A percentile compares a stretch with the other conserved stretches of the same genome.
Evolutionary conservation across 106 monocot genomes (phyloP).

Genomic region (Vanilla planifolia): DNA sequence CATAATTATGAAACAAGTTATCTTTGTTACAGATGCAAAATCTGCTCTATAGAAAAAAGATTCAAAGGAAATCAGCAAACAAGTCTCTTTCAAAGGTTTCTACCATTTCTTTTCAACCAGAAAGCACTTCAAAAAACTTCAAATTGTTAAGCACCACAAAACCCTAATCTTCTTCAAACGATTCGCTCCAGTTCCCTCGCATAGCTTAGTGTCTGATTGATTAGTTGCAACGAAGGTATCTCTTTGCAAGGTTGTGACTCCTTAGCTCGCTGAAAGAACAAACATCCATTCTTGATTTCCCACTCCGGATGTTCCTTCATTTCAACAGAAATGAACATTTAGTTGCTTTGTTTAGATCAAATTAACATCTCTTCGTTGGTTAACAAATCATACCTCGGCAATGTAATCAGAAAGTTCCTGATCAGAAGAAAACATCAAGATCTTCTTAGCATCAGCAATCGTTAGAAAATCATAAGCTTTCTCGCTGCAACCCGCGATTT

Average conservation of each 20-base stretch:
- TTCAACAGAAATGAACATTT: neutral
- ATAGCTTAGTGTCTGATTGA: constrained; percentile 89
- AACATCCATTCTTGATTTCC: constrained; percentile 30
- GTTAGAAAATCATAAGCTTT: constrained; percentile 90
- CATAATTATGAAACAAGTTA: too few relatives aligned
- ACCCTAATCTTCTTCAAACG: too few relatives aligned
- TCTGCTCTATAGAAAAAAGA: too few relatives aligned
- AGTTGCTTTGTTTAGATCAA: too few relatives aligned
- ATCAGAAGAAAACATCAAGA: constrained; percentile 82
- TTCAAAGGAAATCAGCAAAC: too few relatives aligned
- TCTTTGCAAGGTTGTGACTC: constrained; percentile 89
- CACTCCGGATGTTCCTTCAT: constrained; percentile 53
- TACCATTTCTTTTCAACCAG: too few relatives aligned
- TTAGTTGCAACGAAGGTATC: constrained; percentile 84
- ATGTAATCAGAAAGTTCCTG: constrained; percentile 73
- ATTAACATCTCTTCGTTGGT: too few relatives aligned
- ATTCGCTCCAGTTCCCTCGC: constrained; percentile 93
- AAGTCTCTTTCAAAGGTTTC: too few relatives aligned
- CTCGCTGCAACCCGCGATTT: constrained; percentile 96
- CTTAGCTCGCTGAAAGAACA: constrained; percentile 84
- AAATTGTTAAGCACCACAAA: too few relatives aligned
- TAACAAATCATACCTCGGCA: constrained; percentile 37
- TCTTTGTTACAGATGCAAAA: too few relatives aligned
- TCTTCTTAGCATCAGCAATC: constrained; percentile 64
- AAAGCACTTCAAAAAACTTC: too few relatives aligned